Conservation (phyloP, 2,329 filamentous ascomycete species). For the Ophiostoma montium region DNA sequence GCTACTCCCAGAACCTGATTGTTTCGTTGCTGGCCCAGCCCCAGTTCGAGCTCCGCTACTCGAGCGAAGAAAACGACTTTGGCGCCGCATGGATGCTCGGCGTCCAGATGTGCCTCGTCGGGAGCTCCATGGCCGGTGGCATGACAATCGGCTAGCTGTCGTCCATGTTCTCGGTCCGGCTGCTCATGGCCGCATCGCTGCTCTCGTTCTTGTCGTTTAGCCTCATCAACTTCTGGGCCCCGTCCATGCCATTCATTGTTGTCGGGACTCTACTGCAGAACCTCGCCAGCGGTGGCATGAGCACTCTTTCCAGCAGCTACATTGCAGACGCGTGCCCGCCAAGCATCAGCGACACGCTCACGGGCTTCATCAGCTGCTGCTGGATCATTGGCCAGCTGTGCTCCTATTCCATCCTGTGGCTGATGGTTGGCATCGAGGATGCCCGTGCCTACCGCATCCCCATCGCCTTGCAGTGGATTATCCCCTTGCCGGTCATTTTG, state of each 20-base stretch:
- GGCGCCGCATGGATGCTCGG: slow-evolving; percentile 13
- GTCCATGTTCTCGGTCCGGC: slow-evolving; percentile 7
- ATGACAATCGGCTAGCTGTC: slow-evolving; percentile 13
- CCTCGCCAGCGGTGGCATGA: slow-evolving; percentile 14
- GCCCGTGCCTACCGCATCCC: slow-evolving; percentile 14
- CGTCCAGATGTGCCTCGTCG: slow-evolving; percentile 13
- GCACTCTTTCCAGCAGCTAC: slow-evolving; percentile 14
- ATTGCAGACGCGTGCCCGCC: slow-evolving; percentile 14
- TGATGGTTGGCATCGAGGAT: slow-evolving; percentile 4
- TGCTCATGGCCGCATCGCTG: slow-evolving; percentile 8
- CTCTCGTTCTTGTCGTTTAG: slow-evolving; percentile 7
- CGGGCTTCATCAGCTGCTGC: slow-evolving; percentile 14
- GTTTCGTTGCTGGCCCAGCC: slow-evolving; percentile 15
- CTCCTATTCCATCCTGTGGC: slow-evolving; percentile 12
- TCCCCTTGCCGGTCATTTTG: slow-evolving; percentile 10
- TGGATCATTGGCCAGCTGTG: slow-evolving; percentile 13
- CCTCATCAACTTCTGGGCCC: slow-evolving; percentile 13
- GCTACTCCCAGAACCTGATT: slow-evolving; percentile 14
- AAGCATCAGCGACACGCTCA: slow-evolving; percentile 10
- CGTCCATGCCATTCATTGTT: slow-evolving; percentile 12
- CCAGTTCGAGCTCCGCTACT: slow-evolving; percentile 17
- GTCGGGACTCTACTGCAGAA: slow-evolving; percentile 14
- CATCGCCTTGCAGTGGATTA: slow-evolving; percentile 13
- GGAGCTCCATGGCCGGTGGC: slow-evolving; percentile 12
- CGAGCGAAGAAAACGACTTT: slow-evolving; percentile 11